These are phyloP conservation scores for Obba rivulosa DNA, from an alignment of 768 basidiomycete species.

Conservation along the genomic window DNA sequence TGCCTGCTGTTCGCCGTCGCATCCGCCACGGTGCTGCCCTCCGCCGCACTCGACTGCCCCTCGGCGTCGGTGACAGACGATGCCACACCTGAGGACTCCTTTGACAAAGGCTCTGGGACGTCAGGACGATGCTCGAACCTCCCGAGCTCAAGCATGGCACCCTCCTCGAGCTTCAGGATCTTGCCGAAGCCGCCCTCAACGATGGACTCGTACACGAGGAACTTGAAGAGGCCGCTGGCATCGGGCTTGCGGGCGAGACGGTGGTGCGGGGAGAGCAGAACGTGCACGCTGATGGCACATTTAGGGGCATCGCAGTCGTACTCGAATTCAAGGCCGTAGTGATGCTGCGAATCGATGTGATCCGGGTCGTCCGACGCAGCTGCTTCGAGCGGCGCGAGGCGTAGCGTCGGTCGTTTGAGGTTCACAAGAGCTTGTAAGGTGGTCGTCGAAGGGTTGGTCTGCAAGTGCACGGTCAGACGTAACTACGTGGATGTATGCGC, in stretches of 20 bases:
- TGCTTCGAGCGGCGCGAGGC: conserved; percentile 58
- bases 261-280: conserved; percentile 63
- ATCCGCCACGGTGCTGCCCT: conserved; percentile 10
- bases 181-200: conserved; percentile 83
- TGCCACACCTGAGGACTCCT: background rate
- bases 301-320: conserved; percentile 89
- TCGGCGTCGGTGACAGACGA: conserved; percentile 10
- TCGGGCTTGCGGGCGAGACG: conserved; percentile 38
- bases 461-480: background rate
- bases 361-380: conserved; percentile 39
- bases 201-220: conserved; percentile 57
- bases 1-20: conserved; percentile 18
- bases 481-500: background rate
- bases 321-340: conserved; percentile 83
- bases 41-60: conserved; percentile 8
- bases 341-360: conserved; percentile 45
- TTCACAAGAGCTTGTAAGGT: conserved; percentile 94
- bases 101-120: conserved; percentile 2
- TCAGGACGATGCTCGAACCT: conserved; percentile 48
- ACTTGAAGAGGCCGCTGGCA: conserved; percentile 30
- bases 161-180: conserved; percentile 67
- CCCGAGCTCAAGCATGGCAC: conserved; percentile 74
- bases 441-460: conserved; percentile 83
- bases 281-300: conserved; percentile 74
- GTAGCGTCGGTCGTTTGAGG: conserved; percentile 84